phyloP scores from a whole-genome alignment of 805 yeast species.

The Saccharomycopsis lassenensis region DNA sequence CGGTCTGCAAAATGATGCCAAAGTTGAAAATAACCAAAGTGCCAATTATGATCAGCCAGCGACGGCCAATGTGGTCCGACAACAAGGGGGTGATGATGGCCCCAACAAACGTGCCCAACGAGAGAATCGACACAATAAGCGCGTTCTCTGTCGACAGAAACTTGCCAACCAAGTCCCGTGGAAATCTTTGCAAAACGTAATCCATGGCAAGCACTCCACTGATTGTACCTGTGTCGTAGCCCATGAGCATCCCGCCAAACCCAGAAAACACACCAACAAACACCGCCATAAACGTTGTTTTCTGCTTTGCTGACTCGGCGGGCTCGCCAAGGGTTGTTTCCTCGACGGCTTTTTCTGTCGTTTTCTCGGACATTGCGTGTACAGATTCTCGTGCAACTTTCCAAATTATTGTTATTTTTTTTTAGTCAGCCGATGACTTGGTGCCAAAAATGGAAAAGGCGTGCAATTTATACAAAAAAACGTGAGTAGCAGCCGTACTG shows the following conservation, averaged over 20 bases:
- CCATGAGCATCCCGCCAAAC: constrained; percentile 55
- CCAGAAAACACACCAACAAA: constrained; percentile 54
- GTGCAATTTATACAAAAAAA: too few species aligned
- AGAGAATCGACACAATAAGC: constrained; percentile 57
- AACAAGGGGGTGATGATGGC: constrained; percentile 51
- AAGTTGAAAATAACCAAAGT: constrained; percentile 39
- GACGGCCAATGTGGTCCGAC: constrained; percentile 45
- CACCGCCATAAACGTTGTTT: constrained; percentile 31
- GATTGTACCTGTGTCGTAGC: constrained; percentile 61
- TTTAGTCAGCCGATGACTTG: too few species aligned
- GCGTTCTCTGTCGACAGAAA: constrained; percentile 41
- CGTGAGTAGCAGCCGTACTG: too few species aligned
- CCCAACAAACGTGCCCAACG: constrained; percentile 66
- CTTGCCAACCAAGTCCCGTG: constrained; percentile 25
- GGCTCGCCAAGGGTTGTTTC: too few species aligned
- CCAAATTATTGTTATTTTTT: too few species aligned
- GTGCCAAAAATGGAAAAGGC: too few species aligned
- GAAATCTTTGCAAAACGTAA: constrained; percentile 36
- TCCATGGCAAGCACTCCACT: constrained; percentile 58
- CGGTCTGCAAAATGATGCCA: constrained; percentile 42
- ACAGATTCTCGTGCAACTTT: too few species aligned
- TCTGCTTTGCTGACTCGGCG: too few species aligned
- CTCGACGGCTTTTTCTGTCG: too few species aligned
- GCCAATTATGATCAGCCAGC: constrained; percentile 32
- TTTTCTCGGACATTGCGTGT: too few species aligned